Conservation (phyloP, 2,329 filamentous ascomycete species). For the Thielaviopsis cerberus region DNA sequence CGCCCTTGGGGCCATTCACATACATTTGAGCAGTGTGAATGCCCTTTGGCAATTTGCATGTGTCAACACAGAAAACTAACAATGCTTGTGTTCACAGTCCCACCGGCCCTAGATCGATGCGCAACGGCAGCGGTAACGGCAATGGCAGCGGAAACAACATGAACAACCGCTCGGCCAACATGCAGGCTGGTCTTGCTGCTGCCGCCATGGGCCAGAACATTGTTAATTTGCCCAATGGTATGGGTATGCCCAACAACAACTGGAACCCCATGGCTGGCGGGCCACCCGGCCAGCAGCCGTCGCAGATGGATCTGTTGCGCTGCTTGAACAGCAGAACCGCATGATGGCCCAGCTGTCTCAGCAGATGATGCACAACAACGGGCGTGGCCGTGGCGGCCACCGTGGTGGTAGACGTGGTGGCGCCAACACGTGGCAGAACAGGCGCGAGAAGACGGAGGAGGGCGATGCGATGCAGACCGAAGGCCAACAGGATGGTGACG, state of each 20-base stretch:
- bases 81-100: slow-evolving; percentile 38
- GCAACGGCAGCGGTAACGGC: slow-evolving; percentile 37
- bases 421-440: slow-evolving; percentile 20
- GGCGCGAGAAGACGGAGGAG: slow-evolving; percentile 16
- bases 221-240: slow-evolving; percentile 20
- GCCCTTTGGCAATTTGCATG: too few species aligned
- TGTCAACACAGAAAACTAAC: too few species aligned
- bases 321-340: slow-evolving; percentile 72
- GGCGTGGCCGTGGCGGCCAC: slow-evolving; percentile 23
- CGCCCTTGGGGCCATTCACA: slow-evolving; percentile 22
- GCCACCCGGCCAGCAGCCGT: slow-evolving; percentile 18
- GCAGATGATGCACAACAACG: slow-evolving; percentile 29
- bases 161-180: slow-evolving; percentile 31
- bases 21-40: not conserved
- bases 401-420: slow-evolving; percentile 42
- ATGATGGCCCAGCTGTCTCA: slow-evolving; percentile 65
- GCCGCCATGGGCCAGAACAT: slow-evolving; percentile 21
- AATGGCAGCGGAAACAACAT: slow-evolving; percentile 18
- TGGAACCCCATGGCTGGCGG: slow-evolving; percentile 19
- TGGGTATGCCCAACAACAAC: slow-evolving; percentile 25
- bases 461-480: slow-evolving; percentile 8
- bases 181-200: slow-evolving; percentile 29
- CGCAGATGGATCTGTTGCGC: slow-evolving; percentile 46
- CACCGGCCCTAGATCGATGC: slow-evolving; percentile 88
- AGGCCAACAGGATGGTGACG: slow-evolving; percentile 27